Base-by-base conservation (phyloP, 768 basidiomycete genomes). In the Tylopilus felleus region DNA sequence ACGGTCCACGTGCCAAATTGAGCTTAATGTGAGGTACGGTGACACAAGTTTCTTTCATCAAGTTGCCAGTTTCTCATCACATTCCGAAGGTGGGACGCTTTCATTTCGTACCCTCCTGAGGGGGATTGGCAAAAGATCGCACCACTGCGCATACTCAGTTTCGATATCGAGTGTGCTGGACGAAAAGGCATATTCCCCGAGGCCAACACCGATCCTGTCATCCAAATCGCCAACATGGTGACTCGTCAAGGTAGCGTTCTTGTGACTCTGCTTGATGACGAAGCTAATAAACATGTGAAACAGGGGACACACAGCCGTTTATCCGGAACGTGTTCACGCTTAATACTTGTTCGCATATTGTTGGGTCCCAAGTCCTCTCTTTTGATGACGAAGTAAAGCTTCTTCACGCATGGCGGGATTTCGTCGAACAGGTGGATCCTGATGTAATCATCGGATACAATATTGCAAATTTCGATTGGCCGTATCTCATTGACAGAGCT, bases 181-280 rank as follows among this genome's bases (percentile, higher is more conserved):
- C 77, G 97, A 23, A 98, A 98, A 65, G 97, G 97, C 28, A 89
- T 98, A 60, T 99, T 99, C 65, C 97, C 97, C 0, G 97, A 98
- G 65, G 80, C 97, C 8, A 76, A 85, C 10, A 68, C 80, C 28
- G 97, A 99, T 71, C 96, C 96, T 9, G 93, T 99, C 51, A 98
- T 98, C 62, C 97, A 98, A 65, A 98, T 98, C 55, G 97, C 96
- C 1, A 97, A 93, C 69, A 98, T 98, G 97, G 96, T 98, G 12
- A 98, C 95, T 33, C 80, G 90, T 5, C 97, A 99, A 81, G 95
- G 95, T 93, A 74, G 59, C 16, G 3, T 28, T 23, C 2, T 38
- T 8, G 3, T 41, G 6, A 10, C 1, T 22, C n/a, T 21, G 1
- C 42, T 21, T 21, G 22, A 39, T 22, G 22, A 42, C 13, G 9